Percentiles rank a stretch among this genome's conserved stretches.
Conservation (phyloP, 768 basidiomycete species). For the Trametes gibbosa region DNA sequence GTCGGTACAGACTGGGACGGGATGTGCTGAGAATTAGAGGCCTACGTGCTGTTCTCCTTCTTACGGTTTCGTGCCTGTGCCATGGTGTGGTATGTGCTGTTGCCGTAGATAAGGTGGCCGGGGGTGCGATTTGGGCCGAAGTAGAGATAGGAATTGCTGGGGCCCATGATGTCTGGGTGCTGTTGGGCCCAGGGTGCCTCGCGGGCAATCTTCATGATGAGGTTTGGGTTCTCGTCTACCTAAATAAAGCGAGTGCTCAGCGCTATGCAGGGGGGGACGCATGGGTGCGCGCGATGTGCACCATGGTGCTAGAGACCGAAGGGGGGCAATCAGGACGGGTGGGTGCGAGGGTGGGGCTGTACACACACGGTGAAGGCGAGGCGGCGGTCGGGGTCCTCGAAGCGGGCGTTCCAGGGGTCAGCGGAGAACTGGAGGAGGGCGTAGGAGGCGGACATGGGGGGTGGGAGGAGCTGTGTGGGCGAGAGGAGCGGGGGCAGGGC, state of each 20-base stretch:
- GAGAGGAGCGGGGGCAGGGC: not conserved
- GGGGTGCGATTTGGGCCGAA: slow-evolving; percentile 62
- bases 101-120: slow-evolving; percentile 71
- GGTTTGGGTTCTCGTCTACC: slow-evolving; percentile 58
- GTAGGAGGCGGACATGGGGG: slow-evolving; percentile 38
- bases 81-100: slow-evolving; percentile 57
- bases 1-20: not conserved
- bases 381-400: slow-evolving; percentile 61
- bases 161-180: slow-evolving; percentile 74
- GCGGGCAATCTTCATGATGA: slow-evolving; percentile 61
- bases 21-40: slow-evolving; percentile 13
- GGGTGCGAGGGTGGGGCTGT: not conserved
- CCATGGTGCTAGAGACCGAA: slow-evolving; percentile 18
- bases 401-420: slow-evolving; percentile 58
- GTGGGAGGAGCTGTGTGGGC: slow-evolving; percentile 15
- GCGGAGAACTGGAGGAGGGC: slow-evolving; percentile 63
- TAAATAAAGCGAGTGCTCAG: slow-evolving; percentile 25
- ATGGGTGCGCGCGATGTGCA: not conserved
- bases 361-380: slow-evolving; percentile 70
- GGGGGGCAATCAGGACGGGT: not conserved
- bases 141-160: slow-evolving; percentile 72
- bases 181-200: slow-evolving; percentile 66
- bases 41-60: slow-evolving; percentile 62
- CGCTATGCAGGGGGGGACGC: not conserved
- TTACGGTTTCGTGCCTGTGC: slow-evolving; percentile 53